phyloP scores from a whole-genome alignment of 352 stramenopile species.

The Thraustotheca clavata region DNA sequence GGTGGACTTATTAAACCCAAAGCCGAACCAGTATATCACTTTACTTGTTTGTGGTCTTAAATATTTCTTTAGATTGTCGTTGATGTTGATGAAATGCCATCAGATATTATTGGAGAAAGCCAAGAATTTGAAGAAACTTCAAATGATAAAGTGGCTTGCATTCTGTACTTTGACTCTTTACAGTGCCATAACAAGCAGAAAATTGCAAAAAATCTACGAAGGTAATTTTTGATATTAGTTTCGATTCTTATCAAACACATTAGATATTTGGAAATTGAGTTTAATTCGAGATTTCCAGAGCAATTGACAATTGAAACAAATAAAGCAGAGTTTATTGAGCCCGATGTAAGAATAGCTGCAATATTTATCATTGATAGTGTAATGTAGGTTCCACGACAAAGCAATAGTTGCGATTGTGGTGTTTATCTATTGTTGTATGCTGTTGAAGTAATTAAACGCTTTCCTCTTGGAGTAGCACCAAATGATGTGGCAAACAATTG shows the following conservation, averaged over 20 bases:
- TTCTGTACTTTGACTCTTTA: slow-evolving; percentile 94
- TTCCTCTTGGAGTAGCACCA: slow-evolving; percentile 41
- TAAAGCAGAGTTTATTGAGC: slow-evolving; percentile 37
- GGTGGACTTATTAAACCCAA: slow-evolving; percentile 24
- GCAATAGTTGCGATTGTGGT: slow-evolving; percentile 91
- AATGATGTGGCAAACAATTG: slow-evolving; percentile 48
- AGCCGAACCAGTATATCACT: background rate
- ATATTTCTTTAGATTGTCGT: background rate
- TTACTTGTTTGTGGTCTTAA: background rate
- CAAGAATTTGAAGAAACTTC: background rate
- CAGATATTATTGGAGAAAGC: background rate
- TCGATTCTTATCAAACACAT: background rate
- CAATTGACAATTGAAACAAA: background rate
- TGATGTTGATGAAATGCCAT: background rate
- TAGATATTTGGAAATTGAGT: slow-evolving; percentile 77
- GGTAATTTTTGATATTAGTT: slow-evolving; percentile 44
- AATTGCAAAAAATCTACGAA: slow-evolving; percentile 67
- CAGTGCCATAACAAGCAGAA: slow-evolving; percentile 89
- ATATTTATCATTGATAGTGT: slow-evolving; percentile 16
- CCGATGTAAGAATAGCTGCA: slow-evolving; percentile 52
- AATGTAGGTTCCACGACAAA: slow-evolving; percentile 82
- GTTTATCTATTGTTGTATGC: slow-evolving; percentile 81
- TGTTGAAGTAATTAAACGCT: slow-evolving; percentile 45
- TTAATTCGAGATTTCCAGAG: slow-evolving; percentile 31
- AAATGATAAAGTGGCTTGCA: slow-evolving; percentile 32